These are phyloP conservation scores for Pseudocercospora eumusae DNA, from an alignment of 2,329 filamentous ascomycete species.

Conservation along the genomic window DNA sequence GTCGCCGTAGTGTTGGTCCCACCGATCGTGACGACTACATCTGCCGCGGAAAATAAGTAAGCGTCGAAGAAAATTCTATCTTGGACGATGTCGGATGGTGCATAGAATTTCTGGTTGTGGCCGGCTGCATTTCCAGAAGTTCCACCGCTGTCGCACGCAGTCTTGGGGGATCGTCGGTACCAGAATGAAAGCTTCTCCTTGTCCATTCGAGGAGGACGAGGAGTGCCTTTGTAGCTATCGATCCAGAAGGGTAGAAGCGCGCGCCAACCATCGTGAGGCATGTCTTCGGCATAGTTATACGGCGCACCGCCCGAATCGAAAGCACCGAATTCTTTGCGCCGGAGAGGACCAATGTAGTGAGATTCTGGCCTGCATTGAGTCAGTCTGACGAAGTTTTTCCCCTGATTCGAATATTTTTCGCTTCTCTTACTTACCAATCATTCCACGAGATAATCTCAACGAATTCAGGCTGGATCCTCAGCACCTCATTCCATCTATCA, in stretches of 20 bases:
- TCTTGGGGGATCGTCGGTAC: conserved; percentile 46
- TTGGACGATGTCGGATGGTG: conserved; percentile 40
- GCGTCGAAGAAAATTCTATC: conserved; percentile 51
- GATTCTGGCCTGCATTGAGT: conserved; percentile 45
- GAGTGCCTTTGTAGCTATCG: conserved; percentile 52
- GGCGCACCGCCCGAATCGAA: conserved; percentile 43
- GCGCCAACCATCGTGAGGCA: conserved; percentile 56
- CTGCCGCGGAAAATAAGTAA: conserved; percentile 34
- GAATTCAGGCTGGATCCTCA: conserved; percentile 54
- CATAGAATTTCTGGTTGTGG: conserved; percentile 23
- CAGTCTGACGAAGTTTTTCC: background rate
- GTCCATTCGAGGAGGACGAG: conserved; percentile 33
- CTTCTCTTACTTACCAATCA: conserved; percentile 56
- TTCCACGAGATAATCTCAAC: conserved; percentile 62
- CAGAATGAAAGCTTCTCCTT: conserved; percentile 44
- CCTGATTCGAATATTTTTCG: too few relatives aligned
- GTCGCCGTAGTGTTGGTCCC: conserved; percentile 35
- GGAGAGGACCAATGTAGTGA: conserved; percentile 52
- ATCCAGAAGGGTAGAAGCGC: conserved; percentile 55
- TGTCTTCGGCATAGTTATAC: conserved; percentile 50
- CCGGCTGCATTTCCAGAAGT: conserved; percentile 42
- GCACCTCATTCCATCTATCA: conserved; percentile 58
- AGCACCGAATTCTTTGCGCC: conserved; percentile 14
- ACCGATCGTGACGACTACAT: conserved; percentile 45
- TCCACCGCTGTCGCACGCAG: conserved; percentile 44